A percentile compares a stretch with the other conserved stretches of the same genome.
These are phyloP conservation scores for Sporisorium scitamineum DNA, from an alignment of 1,284 basidiomycete genomes.

Conservation along the genomic window DNA sequence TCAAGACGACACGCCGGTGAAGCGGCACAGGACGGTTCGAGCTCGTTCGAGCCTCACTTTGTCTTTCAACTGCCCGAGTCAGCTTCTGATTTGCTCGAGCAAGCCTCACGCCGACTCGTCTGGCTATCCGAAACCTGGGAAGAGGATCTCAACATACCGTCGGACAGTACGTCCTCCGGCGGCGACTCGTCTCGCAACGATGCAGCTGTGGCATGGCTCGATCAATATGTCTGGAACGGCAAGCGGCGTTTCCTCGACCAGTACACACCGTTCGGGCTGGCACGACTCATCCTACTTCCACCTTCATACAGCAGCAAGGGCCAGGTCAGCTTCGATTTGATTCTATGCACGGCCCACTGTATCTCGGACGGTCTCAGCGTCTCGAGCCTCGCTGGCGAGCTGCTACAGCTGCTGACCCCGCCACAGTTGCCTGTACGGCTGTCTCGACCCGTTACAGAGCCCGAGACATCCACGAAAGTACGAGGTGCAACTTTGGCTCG, in stretches of 20 bases:
- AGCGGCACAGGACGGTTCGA: slow-evolving; percentile 35
- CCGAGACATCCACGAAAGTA: slow-evolving; percentile 1
- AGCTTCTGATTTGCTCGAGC: slow-evolving; percentile 22
- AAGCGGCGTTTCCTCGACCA: slow-evolving; percentile 39
- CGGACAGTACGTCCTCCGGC: background rate
- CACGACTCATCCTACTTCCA: slow-evolving; percentile 32
- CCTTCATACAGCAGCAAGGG: background rate
- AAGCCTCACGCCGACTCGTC: slow-evolving; percentile 23
- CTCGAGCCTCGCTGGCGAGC: slow-evolving; percentile 34
- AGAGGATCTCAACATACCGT: background rate
- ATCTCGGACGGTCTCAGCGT: slow-evolving; percentile 48
- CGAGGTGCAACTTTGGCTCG: slow-evolving; percentile 6
- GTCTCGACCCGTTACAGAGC: slow-evolving; percentile 3
- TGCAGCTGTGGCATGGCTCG: slow-evolving; percentile 27
- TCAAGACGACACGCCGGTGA: slow-evolving; percentile 30
- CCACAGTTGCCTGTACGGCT: slow-evolving; percentile 23
- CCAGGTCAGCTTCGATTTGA: slow-evolving; percentile 29
- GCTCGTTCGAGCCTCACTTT: slow-evolving; percentile 51
- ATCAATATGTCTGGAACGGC: slow-evolving; percentile 47
- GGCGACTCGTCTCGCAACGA: slow-evolving; percentile 4
- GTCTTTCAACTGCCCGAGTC: slow-evolving; percentile 27
- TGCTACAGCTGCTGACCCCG: slow-evolving; percentile 25
- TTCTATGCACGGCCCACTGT: slow-evolving; percentile 43
- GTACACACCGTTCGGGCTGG: slow-evolving; percentile 25
- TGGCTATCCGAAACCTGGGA: slow-evolving; percentile 17